Evolutionary conservation across 331 rosid genomes (phyloP), one percentile per base, ranked within the genome.

Genomic region (Rhamnella rubrinervis): DNA sequence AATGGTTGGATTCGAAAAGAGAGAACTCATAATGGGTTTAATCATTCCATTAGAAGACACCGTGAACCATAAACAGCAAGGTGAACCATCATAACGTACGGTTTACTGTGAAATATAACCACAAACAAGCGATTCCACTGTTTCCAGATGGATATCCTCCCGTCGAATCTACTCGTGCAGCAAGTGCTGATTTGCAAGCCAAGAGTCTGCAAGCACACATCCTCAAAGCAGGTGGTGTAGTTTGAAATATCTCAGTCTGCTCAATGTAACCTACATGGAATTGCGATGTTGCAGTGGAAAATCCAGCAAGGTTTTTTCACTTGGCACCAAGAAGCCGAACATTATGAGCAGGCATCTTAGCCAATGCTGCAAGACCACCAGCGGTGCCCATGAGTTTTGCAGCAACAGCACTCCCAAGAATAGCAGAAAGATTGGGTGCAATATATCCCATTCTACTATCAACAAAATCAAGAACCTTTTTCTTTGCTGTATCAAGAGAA

Each of bases 251-350:
- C 75, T 93, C 96, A 17, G 98, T 81, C 75, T 93, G 97, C 72
- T 93, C 97, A 10, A 93, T 71, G 71, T 88, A 93, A 65, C 97
- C 98, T n/a, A 93, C 79, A 49, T 93, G 97, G 78, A 80, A 93
- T 66, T 93, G 97, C 31, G 97, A 90, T 39, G 97, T 86, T 49
- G 98, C 97, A 19, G 93, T 86, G 31, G 97, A 93, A 82, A 93
- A 93, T 47, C 98, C 93, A 68, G 93, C 97, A 57, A 93, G 97
- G 71, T 85, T 93, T 67, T 90, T 90, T 75, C 73, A 90, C 90
- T 90, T 90, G 41, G 96, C 96, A 78, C 98, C 98, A 56, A 92
- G 96, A 82, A 90, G 96, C 86, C 90, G 98, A 70, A 93, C 98
- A 83, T 93, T 93, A 82, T 96, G 90, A 66, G 96, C 88, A 77